A percentile compares a stretch with the other conserved stretches of the same genome.
phyloP scores from a whole-genome alignment of 306 rosid species.

The Psophocarpus tetragonolobus region DNA sequence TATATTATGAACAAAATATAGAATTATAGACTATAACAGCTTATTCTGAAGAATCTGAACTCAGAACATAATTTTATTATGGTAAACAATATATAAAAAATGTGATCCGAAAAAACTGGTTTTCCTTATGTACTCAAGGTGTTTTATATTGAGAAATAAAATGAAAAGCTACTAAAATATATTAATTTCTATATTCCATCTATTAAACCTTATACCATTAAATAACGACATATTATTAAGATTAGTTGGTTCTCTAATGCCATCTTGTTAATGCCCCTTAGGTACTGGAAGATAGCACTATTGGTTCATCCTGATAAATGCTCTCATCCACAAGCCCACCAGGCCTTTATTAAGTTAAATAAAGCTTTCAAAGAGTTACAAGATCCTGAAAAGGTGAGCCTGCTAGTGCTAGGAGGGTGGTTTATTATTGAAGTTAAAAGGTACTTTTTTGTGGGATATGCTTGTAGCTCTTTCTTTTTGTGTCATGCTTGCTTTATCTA shows the following conservation, averaged over 20 bases:
- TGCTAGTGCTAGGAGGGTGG: slow-evolving; percentile 12
- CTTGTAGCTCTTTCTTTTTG: slow-evolving; percentile 5
- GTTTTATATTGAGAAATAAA: slow-evolving; percentile 24
- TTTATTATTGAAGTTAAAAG: slow-evolving; percentile 27
- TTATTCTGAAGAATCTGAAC: slow-evolving; percentile 5
- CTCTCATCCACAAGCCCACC: slow-evolving; percentile 92
- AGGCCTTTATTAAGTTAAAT: slow-evolving; percentile 87
- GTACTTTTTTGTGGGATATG: slow-evolving; percentile 8
- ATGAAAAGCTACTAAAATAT: background rate
- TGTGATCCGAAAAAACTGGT: background rate
- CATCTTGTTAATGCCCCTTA: slow-evolving; percentile 26
- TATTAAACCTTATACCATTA: background rate
- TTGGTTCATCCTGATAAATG: slow-evolving; percentile 99
- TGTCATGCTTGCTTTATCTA: background rate
- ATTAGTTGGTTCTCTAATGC: slow-evolving; percentile 16
- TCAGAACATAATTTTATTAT: background rate
- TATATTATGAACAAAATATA: slow-evolving; percentile 5
- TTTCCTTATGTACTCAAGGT: background rate
- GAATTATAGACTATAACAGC: slow-evolving; percentile 10
- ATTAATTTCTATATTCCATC: slow-evolving; percentile 1
- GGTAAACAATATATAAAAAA: background rate
- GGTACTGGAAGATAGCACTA: slow-evolving; percentile 97
- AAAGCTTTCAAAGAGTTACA: slow-evolving; percentile 90
- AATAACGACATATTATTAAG: background rate
- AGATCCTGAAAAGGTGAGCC: slow-evolving; percentile 79